phyloP scores from a whole-genome alignment of 2,329 filamentous ascomycete genomes.

The Bipolaris zeicola region DNA sequence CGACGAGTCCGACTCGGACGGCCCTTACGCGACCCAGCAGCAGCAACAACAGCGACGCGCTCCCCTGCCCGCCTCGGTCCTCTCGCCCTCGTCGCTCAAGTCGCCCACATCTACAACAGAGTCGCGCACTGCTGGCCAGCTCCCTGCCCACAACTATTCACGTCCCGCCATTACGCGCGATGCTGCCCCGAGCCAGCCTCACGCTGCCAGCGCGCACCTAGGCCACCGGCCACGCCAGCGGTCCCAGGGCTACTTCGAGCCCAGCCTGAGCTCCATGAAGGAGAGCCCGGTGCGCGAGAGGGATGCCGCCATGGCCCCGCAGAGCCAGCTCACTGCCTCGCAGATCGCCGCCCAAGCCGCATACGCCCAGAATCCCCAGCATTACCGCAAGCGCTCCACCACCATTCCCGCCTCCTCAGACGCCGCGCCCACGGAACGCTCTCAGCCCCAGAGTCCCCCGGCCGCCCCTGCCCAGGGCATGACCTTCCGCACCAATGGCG shows the following conservation, averaged over 20 bases:
- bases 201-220: slow-evolving; percentile 45
- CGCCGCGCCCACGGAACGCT: slow-evolving; percentile 22
- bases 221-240: slow-evolving; percentile 69
- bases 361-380: slow-evolving; percentile 65
- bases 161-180: slow-evolving; percentile 48
- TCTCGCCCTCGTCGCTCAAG: slow-evolving; percentile 27
- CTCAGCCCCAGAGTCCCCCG: slow-evolving; percentile 61
- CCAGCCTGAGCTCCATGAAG: slow-evolving; percentile 67
- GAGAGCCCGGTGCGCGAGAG: slow-evolving; percentile 55
- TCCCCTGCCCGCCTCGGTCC: slow-evolving; percentile 40
- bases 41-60: slow-evolving; percentile 39
- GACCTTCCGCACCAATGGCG: slow-evolving; percentile 50
- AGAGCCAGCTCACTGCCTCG: slow-evolving; percentile 62
- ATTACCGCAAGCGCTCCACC: slow-evolving; percentile 71
- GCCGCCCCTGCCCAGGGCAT: slow-evolving; percentile 53
- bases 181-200: slow-evolving; percentile 34
- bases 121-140: slow-evolving; percentile 26
- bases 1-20: slow-evolving; percentile 49
- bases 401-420: slow-evolving; percentile 67
- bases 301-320: slow-evolving; percentile 51
- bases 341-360: slow-evolving; percentile 82
- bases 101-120: slow-evolving; percentile 8
- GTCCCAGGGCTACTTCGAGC: slow-evolving; percentile 77
- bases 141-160: slow-evolving; percentile 44
- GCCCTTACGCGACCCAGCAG: slow-evolving; percentile 47